Base-by-base conservation (phyloP, 768 basidiomycete species). In the Lactarius trivialis region DNA sequence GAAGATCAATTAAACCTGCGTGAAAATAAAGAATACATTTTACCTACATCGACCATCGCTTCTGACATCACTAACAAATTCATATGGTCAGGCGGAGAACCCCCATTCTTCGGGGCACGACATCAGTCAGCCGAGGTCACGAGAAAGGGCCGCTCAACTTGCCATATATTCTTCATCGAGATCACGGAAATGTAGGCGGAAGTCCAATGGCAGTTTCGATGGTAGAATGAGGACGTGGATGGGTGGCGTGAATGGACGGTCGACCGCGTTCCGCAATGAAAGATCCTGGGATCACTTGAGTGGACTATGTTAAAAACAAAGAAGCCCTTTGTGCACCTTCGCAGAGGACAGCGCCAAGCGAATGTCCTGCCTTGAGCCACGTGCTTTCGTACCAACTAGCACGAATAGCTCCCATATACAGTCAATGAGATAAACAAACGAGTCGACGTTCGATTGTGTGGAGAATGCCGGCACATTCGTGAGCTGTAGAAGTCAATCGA, bases 351-450 rank as follows among this genome's bases (percentile, higher is more conserved):
- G 69, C 3, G 84, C 91, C 28, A 89, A 73, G 50, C 76, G 78
- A 57, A 93, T 91, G 53, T 84, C 80, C 53, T 71, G 70, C 58
- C 85, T 79, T 36, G 81, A 76, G 33, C 79, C 79, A 56, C 89
- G 80, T n/a, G 87, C 89, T 24, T 81, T 76, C 53, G 74, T 76
- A 14, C 88, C 87, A 15, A 93, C 84, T 32, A 93, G 60, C 19
- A 93, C 81, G 67, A 89, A 93, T 50, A 88, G 75, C 73, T 93
- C 91, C 83, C 89, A 90, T 21, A 84, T 74, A 68, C 88, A 91
- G 69, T 93, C 86, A 39, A 90, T 70, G 53, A 92, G 74, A 67
- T 84, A 85, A 7, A 91, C 81, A 17, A 78, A 81, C 19, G 72
- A 71, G 55, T 78, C 73, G 15, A 79, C 70, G 3, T 70, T 64